A percentile compares a stretch with the other conserved stretches of the same genome.
phyloP scores from a whole-genome alignment of 1,139 yeast genomes.

The Blastobotrys elegans region DNA sequence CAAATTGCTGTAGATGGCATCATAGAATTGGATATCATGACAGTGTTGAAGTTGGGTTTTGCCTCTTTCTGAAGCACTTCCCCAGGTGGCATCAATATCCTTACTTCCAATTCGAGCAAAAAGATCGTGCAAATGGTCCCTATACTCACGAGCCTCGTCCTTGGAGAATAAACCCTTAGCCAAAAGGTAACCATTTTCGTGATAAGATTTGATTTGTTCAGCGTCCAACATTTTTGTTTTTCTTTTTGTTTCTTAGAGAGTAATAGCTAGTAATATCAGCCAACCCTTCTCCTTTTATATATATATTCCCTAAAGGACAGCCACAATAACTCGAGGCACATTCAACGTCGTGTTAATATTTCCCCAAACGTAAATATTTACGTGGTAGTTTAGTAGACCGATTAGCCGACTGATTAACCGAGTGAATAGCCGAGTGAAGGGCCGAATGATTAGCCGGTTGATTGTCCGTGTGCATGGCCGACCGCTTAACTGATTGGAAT shows the following conservation, averaged over 20 bases:
- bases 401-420: neutral
- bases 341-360: neutral
- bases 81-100: constrained; percentile 1
- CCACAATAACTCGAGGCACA: neutral
- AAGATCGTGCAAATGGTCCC: neutral
- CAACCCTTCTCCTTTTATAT: neutral
- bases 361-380: neutral
- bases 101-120: neutral
- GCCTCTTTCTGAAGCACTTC: neutral
- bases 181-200: neutral
- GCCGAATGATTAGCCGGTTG: neutral
- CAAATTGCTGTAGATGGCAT: neutral
- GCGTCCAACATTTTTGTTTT: neutral
- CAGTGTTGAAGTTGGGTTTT: constrained; percentile 4
- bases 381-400: neutral
- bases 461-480: neutral
- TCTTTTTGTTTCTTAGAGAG: neutral
- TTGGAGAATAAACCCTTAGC: constrained; percentile 2
- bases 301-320: neutral
- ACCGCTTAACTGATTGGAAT: neutral
- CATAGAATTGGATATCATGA: constrained; percentile 4
- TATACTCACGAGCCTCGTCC: neutral
- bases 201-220: constrained; percentile 1
- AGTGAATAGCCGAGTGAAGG: neutral
- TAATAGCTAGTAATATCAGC: neutral